Base-by-base conservation (phyloP, 148 eudicot genomes). In the Rhododendron molle region DNA sequence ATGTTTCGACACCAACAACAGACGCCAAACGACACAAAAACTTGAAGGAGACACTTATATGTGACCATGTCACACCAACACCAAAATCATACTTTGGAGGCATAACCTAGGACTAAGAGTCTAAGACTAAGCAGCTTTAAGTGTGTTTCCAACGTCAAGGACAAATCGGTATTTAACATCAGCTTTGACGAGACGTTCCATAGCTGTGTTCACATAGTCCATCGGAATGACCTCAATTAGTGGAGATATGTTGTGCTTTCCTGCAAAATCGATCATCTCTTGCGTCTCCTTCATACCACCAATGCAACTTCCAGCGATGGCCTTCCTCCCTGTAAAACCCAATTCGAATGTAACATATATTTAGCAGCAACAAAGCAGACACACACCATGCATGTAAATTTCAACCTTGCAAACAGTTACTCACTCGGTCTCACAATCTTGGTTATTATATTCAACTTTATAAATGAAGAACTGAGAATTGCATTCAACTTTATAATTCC, bases 81-180 rank as follows among this genome's bases (percentile, higher is more conserved):
- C 26, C 15, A 54, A 60, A 67, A 62, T 67, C 34, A 67, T 8
- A 67, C 8, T 67, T 67, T 67, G 15, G 73, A 67, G 30, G 3
- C 73, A 11, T n/a, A 11, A n/a, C 5, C 32, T 67, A 67, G 56
- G 71, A n/a, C 73, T 26, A 67, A 0, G 43, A 38, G 43, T 34
- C 36, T 34, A 34, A 34, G 73, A 10, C 73, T 67, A 67, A 20
- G 83, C 44, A 52, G 14, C 43, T 28, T 50, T 52, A n/a, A 80
- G 34, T 2, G 83, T 50, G 83, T 80, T 80, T 7, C 43, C 83
- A 80, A 81, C 9, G 15, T 81, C 72, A 34, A 56, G 20, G 73
- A 81, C 83, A 1, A 81, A 56, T 12, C 83, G 47, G 32, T 58
- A 81, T 58, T 28, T 81, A 56, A 81, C 71, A 56, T 81, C 83